Base-by-base conservation (phyloP, 352 stramenopile genomes). In the Peronosclerospora sorghi region DNA sequence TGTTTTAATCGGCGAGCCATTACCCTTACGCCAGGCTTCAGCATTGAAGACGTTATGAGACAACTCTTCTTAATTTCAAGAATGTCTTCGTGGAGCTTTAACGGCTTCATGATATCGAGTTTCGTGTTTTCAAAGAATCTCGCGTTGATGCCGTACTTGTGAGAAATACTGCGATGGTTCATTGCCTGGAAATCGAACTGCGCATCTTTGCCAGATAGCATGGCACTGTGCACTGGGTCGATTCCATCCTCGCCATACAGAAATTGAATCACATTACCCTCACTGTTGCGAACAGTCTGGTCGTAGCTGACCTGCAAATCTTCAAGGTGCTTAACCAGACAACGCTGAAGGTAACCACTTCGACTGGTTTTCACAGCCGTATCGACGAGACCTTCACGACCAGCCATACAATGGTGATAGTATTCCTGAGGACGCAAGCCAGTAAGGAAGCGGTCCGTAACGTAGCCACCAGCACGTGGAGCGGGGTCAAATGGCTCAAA, bases 341-440 rank as follows among this genome's bases (percentile, higher is more conserved):
- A 99, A 42, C 96, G 82, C 72, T 99, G 96, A 12, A 99, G 70
- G 62, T 99, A 99, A 38, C 97, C 97, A 59, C 94, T 98, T 29
- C 96, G 86, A 51, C 89, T 98, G 3, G 96, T 99, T 75, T 99
- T 99, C n/a, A 99, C 96, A 40, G 97, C 96, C 23, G 96, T 99
- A 67, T 98, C 93, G 19, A 98, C 90, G 26, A 98, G 65, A 63
- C 96, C 97, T 77, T 99, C 96, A 54, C 97, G 79, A 12, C 97
- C 97, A 50, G 95, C 95, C 97, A 99, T 99, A 69, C 96, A 99
- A 82, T 99, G 97, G 63, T 99, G 98, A 73, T 99, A 99, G 72
- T 99, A 99, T 68, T 99, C 97, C 66, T 99, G 83, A 18, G 83
- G 85, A 20, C 83, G 72, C 41, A 96, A 64, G 36, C 97, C 97